phyloP scores from a whole-genome alignment of 257 asterid genomes.

The Cynanchum wilfordii region DNA sequence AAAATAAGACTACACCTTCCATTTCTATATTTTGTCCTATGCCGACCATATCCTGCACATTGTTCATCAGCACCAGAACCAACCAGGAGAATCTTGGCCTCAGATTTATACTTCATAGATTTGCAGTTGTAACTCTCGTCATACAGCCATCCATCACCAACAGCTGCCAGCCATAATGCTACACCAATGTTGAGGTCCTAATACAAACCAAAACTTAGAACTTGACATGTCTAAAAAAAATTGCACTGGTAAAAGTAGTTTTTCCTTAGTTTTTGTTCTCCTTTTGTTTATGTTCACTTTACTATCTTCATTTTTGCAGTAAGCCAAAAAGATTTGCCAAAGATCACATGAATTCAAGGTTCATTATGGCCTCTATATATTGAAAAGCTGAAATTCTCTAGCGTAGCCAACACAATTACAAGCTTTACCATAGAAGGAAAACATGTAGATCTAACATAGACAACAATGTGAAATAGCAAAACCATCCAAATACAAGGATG shows the following conservation, averaged over 20 bases:
- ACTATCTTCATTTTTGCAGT: neutral
- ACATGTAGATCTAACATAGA: neutral
- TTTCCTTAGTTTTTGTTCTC: neutral
- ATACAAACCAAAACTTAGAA: conserved; percentile 11
- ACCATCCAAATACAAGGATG: neutral
- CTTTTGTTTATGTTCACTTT: neutral
- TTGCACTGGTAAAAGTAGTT: neutral
- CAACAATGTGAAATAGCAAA: neutral
- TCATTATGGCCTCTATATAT: neutral
- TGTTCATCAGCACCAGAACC: conserved; percentile 99
- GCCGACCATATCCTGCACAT: conserved; percentile 99
- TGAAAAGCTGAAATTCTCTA: neutral
- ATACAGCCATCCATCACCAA: conserved; percentile 78
- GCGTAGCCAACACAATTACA: neutral
- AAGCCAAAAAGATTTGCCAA: neutral
- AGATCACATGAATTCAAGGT: conserved; percentile 1
- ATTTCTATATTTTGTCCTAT: conserved; percentile 74
- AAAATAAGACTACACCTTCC: conserved; percentile 45
- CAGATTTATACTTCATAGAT: conserved; percentile 56
- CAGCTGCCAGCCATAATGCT: conserved; percentile 93
- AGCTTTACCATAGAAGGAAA: neutral
- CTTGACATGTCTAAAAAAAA: neutral
- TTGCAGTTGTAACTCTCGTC: conserved; percentile 26
- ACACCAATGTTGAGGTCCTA: conserved; percentile 95
- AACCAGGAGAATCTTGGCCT: conserved; percentile 72